Conservation (phyloP, 495 filamentous ascomycete species). For the Aspergillus bertholletiae region DNA sequence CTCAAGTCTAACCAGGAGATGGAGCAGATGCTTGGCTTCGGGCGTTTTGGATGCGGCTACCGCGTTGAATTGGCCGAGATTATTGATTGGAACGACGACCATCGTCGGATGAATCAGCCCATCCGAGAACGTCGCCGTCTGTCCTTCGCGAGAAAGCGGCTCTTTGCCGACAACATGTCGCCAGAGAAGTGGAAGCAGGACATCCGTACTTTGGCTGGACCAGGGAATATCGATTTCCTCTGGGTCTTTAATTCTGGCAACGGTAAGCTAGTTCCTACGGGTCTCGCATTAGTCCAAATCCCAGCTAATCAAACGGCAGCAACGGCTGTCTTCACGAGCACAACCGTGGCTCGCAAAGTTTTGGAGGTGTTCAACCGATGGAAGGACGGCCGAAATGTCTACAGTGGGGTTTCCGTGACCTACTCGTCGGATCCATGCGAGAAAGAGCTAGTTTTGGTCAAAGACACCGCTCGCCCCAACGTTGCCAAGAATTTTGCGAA, state of each 20-base stretch:
- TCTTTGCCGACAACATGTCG: constrained; percentile 27
- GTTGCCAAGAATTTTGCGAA: constrained; percentile 14
- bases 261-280: constrained; percentile 18
- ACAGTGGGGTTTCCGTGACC: constrained; percentile 28
- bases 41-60: constrained; percentile 27
- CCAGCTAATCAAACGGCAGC: constrained; percentile 17
- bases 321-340: constrained; percentile 34
- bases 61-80: constrained; percentile 22
- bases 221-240: constrained; percentile 29
- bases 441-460: constrained; percentile 26
- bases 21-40: constrained; percentile 17
- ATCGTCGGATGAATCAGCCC: constrained; percentile 31
- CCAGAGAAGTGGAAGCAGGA: constrained; percentile 29
- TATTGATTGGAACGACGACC: constrained; percentile 29
- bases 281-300: not conserved
- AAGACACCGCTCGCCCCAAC: constrained; percentile 14
- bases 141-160: constrained; percentile 29
- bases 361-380: constrained; percentile 25
- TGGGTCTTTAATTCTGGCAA: constrained; percentile 37
- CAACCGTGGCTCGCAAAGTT: constrained; percentile 28
- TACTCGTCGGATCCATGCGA: constrained; percentile 36
- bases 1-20: constrained; percentile 26
- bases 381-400: constrained; percentile 21
- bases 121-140: constrained; percentile 34
- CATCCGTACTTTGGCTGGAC: constrained; percentile 25